Conservation (phyloP, 2,329 filamentous ascomycete species). For the Hymenoscyphus salicellus region DNA sequence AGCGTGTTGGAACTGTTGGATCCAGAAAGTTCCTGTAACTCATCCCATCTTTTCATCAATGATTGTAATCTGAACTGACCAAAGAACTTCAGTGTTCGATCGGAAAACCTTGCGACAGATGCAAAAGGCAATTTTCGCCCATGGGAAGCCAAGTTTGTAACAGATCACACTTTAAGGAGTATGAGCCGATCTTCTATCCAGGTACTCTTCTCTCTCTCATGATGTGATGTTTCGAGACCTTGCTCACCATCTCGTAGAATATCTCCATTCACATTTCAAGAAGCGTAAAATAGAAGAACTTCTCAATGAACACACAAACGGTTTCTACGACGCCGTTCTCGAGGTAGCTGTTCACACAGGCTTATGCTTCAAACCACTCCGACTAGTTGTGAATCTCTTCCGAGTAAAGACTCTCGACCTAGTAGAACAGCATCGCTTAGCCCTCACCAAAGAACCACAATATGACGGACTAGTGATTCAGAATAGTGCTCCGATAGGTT, state of each 20-base stretch:
- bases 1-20: slow-evolving; percentile 31
- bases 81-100: slow-evolving; percentile 19
- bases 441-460: slow-evolving; percentile 6
- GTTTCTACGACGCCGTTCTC: slow-evolving; percentile 19
- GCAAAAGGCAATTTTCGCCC: slow-evolving; percentile 20
- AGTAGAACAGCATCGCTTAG: slow-evolving; percentile 20
- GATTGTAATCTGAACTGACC: too few species aligned
- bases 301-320: slow-evolving; percentile 24
- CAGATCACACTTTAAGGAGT: slow-evolving; percentile 26
- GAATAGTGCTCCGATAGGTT: slow-evolving; percentile 25
- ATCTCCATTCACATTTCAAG: slow-evolving; percentile 26
- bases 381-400: slow-evolving; percentile 22
- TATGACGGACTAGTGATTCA: slow-evolving; percentile 15
- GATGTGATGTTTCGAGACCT: background rate
- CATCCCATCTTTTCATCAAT: background rate
- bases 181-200: slow-evolving; percentile 24
- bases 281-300: slow-evolving; percentile 28
- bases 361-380: slow-evolving; percentile 23
- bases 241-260: slow-evolving; percentile 18
- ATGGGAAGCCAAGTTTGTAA: slow-evolving; percentile 19
- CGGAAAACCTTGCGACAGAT: slow-evolving; percentile 23
- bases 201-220: slow-evolving; percentile 13
- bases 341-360: slow-evolving; percentile 25
- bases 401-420: slow-evolving; percentile 17
- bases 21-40: slow-evolving; percentile 24